Base-by-base conservation (phyloP, 768 basidiomycete species). In the Pleurotus djamor region DNA sequence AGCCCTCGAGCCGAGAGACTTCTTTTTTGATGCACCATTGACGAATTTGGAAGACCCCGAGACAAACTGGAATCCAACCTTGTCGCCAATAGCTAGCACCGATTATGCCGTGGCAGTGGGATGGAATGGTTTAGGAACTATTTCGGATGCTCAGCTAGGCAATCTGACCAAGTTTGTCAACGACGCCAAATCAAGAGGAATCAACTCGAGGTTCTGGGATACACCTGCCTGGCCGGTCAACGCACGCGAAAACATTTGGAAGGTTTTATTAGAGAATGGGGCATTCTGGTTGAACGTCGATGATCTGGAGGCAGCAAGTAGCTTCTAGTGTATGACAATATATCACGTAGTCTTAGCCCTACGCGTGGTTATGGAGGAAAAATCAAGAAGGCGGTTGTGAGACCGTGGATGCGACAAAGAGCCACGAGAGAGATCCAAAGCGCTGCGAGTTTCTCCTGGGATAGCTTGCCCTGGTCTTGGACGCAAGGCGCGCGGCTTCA, bases 251-350 rank as follows among this genome's bases (percentile, higher is more conserved):
- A 73, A 70, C 49, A 67, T 83, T 4, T 84, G 83, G 82, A 66
- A 66, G 60, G 70, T 70, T 47, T 60, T 83, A 54, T 52, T 77
- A 61, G 66, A 78, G 38, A 72, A 72, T 43, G 81, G 80, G 5
- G 77, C 74, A 14, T 78, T 81, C 62, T 83, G 81, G 79, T 63
- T 83, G 61, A 83, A 83, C 62, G 81, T 77, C 10, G 82, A 83
- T 66, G 80, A 83, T 60, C 68, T 81, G 35, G 73, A 72, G 58
- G 78, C 77, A 59, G 76, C 78, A 4, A 73, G 67, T 37, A 59
- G 67, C 21, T 78, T 74, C 61, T 72, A 60, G 64, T 38, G 33
- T n/a, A 57, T 49, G 17, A 66, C 48, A 47, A 63, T 55, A 55
- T 58, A 59, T 45, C 38, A 50, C 57, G 60, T 55, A 57, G 51